Evolutionary conservation across 306 rosid species (phyloP), one percentile per base, ranked within the genome.

Genomic region (Casuarina equisetifolia): DNA sequence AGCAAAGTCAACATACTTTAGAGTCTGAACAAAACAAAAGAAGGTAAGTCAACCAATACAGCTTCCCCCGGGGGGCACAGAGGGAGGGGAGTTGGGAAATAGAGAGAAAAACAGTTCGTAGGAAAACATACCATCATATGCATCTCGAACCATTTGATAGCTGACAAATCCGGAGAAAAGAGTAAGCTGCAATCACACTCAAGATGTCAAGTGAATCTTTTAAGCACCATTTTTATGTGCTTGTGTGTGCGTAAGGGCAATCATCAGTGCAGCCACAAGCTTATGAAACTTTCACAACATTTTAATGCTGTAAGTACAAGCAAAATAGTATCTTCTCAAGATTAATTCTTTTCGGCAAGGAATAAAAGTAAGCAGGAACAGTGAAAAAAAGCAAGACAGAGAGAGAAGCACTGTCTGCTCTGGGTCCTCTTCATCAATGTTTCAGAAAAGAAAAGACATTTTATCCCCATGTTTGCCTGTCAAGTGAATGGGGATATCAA

Each of bases 141-240:
- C 96, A 79, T 96, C 99, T 84, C 98, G 93, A 78, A 96, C 99
- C 99, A 96, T 96, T 77, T 93, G 97, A 85, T 96, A 96, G 91
- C 98, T 92, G 82, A 96, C 97, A 89, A 96, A 96, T 78, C 99
- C 99, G 15, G 99, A 96, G 89, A 92, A 96, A 76, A 92, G 97
- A 38, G 99, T 91, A 73, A 96, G 90, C 98, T 92, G 97, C 90
- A 88, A 81, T 77, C 62, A 72, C 68, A 83, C 80, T 88, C 80
- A 91, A 88, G 58, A 80, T 75, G 86, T 59, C 68, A 75, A 78
- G 66, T 32, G 51, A 69, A 43, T 69, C 15, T 68, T 49, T 76
- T 39, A 73, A 59, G 69, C 52, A 79, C 70, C 49, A 40, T 58
- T 58, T 25, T 52, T 69, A 49, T 38, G 51, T 2, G 8, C 48